Base-by-base conservation (phyloP, 129 eudicot genomes). In the carrot (Daucus carota) region DNA sequence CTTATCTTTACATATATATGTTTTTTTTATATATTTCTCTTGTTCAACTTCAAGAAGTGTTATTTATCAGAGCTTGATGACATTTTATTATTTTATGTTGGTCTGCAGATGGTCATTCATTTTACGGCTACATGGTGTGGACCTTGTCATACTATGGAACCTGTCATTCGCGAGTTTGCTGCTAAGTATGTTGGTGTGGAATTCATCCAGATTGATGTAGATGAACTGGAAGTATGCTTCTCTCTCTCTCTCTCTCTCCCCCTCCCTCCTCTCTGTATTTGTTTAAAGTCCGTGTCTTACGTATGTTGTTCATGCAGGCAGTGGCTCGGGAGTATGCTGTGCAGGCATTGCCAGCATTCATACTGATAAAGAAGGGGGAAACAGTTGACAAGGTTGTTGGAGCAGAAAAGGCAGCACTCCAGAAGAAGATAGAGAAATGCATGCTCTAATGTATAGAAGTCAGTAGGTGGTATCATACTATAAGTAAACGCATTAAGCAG, bases 101-200 rank as follows among this genome's bases (percentile, higher is more conserved):
- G 24, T 16, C 38, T n/a, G 54, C 40, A 93, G 98, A 83, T 93
- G 77, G 93, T 93, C 36, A 81, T 93, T 40, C 87, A 89, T 66
- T 93, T 93, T 83, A 84, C 97, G 29, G 97, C 97, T 16, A 24
- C 83, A 24, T 93, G 98, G 98, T 93, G 96, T 67, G 93, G 96
- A 70, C 98, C 96, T 33, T 93, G 98, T 32, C 80, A 80, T 29
- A 69, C 46, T 71, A 91, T 93, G 57, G 97, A 87, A 70, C 97
- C 96, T 2, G 76, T 84, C 5, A 70, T 90, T 73, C 80, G 81
- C 11, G 91, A 84, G 52, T 77, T 89, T 29, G 91, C 98, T 67
- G 85, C 80, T 8, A 86, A 80, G 78, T 89, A 87, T 84, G 42
- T 88, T 8, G 83, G 85, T 2, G 93, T 91, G n/a, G 96, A 88